Conservation (phyloP, 768 basidiomycete genomes). For the Dioszegia aurantiaca region DNA sequence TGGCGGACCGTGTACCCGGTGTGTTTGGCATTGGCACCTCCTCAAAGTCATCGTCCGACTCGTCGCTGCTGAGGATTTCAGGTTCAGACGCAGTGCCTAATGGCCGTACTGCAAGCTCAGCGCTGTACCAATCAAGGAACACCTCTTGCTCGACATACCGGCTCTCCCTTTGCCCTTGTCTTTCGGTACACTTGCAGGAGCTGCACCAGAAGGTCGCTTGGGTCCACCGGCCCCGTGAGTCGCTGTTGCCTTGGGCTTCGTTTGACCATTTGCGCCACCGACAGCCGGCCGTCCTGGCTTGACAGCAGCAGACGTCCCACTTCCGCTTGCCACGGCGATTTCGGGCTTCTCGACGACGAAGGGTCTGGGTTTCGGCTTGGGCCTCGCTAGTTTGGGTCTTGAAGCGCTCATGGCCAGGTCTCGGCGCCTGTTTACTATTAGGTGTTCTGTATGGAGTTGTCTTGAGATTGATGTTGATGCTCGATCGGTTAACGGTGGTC, state of each 20-base stretch:
- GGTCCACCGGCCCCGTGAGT: neutral
- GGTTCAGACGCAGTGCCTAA: constrained; percentile 3
- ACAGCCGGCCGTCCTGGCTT: neutral
- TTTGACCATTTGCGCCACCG: neutral
- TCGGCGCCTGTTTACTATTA: too few relatives aligned
- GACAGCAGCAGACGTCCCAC: neutral
- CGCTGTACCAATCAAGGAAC: neutral
- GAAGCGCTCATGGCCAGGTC: constrained; percentile 19
- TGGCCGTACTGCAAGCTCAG: neutral
- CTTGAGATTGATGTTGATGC: too few relatives aligned
- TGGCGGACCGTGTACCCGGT: neutral
- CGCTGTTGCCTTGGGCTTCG: neutral
- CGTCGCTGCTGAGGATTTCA: constrained; percentile 22
- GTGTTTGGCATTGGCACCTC: constrained; percentile 38
- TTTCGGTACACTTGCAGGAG: too few relatives aligned
- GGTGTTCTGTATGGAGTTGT: too few relatives aligned
- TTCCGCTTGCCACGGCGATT: neutral
- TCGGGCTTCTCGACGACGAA: constrained; percentile 2
- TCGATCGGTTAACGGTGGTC: too few relatives aligned
- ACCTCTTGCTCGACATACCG: neutral
- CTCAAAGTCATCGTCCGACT: constrained; percentile 38
- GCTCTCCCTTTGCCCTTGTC: constrained; percentile 7
- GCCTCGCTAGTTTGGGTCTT: constrained; percentile 10
- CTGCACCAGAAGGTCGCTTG: neutral
- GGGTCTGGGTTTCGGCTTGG: constrained; percentile 5